These are phyloP conservation scores for Lasiosphaeria hispida DNA, from an alignment of 495 filamentous ascomycete species.

Conservation along the genomic window DNA sequence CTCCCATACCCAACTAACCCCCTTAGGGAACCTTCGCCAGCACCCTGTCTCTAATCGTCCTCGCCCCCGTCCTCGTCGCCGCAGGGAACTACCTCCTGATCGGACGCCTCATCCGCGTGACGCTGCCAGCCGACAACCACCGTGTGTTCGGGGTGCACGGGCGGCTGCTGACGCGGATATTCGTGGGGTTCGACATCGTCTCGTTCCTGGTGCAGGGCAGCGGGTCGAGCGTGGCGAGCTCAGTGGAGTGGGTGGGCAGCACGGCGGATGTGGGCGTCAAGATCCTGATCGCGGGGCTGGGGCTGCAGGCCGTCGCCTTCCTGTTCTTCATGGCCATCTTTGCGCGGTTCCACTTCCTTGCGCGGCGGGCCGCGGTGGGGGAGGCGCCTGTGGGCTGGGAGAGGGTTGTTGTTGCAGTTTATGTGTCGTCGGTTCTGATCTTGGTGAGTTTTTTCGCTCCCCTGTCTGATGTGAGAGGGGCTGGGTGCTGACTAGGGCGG, in stretches of 20 bases:
- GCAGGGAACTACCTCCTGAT: constrained; percentile 49
- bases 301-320: constrained; percentile 51
- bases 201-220: constrained; percentile 38
- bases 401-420: constrained; percentile 52
- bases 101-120: constrained; percentile 43
- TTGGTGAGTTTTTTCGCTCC: constrained; percentile 40
- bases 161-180: constrained; percentile 45
- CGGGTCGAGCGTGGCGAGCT: constrained; percentile 28
- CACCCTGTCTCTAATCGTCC: constrained; percentile 52
- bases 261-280: constrained; percentile 36
- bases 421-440: constrained; percentile 53
- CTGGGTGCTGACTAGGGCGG: not conserved
- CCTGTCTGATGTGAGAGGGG: not conserved
- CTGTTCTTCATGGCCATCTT: constrained; percentile 46
- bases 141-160: constrained; percentile 19
- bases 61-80: constrained; percentile 48
- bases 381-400: constrained; percentile 40
- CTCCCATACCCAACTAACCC: not conserved
- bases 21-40: constrained; percentile 52
- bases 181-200: constrained; percentile 38
- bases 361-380: not conserved
- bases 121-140: constrained; percentile 27
- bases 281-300: constrained; percentile 45
- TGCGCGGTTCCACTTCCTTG: constrained; percentile 31
- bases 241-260: constrained; percentile 27